phyloP scores from a whole-genome alignment of 2,329 filamentous ascomycete genomes.

The Ophiostoma piceae region DNA sequence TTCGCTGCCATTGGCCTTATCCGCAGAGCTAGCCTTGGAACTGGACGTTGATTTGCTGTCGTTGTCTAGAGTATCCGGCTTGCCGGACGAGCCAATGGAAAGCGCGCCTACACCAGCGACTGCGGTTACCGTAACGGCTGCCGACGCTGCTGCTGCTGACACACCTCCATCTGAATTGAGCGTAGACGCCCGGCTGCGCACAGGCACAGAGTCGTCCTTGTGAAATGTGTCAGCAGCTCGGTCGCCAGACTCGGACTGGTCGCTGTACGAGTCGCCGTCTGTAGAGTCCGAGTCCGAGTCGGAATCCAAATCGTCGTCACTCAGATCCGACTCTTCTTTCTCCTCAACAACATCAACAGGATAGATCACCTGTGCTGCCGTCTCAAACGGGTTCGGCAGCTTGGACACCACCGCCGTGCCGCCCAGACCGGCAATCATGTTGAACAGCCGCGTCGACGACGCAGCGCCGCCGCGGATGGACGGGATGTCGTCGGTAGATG shows the following conservation, averaged over 20 bases:
- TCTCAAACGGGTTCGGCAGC: constrained; percentile 35
- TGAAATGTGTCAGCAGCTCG: too few species aligned
- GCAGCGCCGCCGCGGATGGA: constrained; percentile 27
- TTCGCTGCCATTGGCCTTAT: neutral
- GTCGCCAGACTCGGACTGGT: neutral
- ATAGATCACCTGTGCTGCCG: constrained; percentile 23
- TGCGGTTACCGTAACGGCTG: neutral
- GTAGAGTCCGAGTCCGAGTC: constrained; percentile 8
- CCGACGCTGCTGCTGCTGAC: neutral
- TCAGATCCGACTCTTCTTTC: neutral
- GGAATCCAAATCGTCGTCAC: neutral
- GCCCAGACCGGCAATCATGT: constrained; percentile 49
- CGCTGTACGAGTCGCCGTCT: constrained; percentile 26
- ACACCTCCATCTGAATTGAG: neutral
- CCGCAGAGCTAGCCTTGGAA: constrained; percentile 31
- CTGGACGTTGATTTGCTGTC: constrained; percentile 34
- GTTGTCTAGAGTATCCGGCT: constrained; percentile 22
- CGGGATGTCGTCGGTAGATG: neutral
- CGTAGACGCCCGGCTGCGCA: neutral
- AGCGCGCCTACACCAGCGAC: neutral
- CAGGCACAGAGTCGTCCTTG: neutral
- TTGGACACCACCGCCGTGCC: constrained; percentile 42
- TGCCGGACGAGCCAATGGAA: constrained; percentile 24
- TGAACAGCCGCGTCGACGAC: constrained; percentile 43
- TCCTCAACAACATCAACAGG: neutral